These are phyloP conservation scores for Ochromonas danica DNA, from an alignment of 108 stramenopile species.

Conservation along the genomic window DNA sequence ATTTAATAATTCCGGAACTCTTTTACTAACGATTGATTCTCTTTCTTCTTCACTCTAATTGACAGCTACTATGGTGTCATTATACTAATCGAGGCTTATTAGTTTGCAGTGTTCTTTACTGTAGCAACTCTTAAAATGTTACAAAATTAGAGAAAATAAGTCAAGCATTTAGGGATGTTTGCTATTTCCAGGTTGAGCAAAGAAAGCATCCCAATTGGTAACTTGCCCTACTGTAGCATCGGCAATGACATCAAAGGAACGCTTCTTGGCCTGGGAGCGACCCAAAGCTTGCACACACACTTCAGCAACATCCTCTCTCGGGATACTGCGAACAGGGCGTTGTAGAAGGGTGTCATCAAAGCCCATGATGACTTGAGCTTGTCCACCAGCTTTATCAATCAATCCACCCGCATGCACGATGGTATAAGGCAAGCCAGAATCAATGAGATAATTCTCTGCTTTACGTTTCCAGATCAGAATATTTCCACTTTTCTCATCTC, in stretches of 20 bases:
- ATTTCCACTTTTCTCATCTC: slow-evolving; percentile 67
- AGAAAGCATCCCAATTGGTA: background rate
- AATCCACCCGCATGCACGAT: slow-evolving; percentile 83
- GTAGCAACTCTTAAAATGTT: too few species aligned
- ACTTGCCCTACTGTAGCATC: slow-evolving; percentile 36
- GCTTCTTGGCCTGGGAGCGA: slow-evolving; percentile 43
- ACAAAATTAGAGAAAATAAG: background rate
- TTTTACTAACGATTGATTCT: too few species aligned
- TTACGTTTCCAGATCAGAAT: slow-evolving; percentile 77
- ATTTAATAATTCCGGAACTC: too few species aligned
- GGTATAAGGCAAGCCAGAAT: slow-evolving; percentile 68
- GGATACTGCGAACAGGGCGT: slow-evolving; percentile 65
- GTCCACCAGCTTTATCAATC: slow-evolving; percentile 67
- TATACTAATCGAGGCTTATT: too few species aligned
- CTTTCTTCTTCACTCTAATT: too few species aligned
- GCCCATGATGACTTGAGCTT: slow-evolving; percentile 69
- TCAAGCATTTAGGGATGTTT: background rate
- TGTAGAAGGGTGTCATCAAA: slow-evolving; percentile 68
- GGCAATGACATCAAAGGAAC: slow-evolving; percentile 68
- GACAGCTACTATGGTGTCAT: too few species aligned
- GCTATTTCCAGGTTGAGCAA: background rate
- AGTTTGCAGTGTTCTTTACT: too few species aligned
- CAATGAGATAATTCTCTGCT: slow-evolving; percentile 69
- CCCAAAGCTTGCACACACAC: slow-evolving; percentile 66
- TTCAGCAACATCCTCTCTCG: slow-evolving; percentile 74